Evolutionary conservation across 169 alveolate species (phyloP).

Genomic region (Cryptosporidium tyzzeri): DNA sequence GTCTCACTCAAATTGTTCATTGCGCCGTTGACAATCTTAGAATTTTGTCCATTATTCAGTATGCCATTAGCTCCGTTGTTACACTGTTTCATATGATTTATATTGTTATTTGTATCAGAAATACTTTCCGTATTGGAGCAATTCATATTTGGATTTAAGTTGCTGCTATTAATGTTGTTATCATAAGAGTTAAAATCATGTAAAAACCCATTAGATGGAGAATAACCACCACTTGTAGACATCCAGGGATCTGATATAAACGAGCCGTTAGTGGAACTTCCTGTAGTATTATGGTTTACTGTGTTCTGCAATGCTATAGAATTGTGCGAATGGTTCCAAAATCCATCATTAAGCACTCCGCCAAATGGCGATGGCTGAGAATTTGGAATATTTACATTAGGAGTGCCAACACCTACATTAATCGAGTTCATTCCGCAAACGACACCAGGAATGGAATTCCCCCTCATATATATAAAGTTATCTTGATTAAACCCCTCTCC

Average conservation of each 20-base stretch:
- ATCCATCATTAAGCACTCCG: conserved; percentile 47
- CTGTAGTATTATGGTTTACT: conserved; percentile 24
- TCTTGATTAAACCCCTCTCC: conserved; percentile 70
- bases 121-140: background rate
- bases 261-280: conserved; percentile 67
- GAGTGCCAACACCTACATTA: conserved; percentile 32
- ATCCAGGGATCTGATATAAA: conserved; percentile 76
- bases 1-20: conserved; percentile 5
- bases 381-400: conserved; percentile 1
- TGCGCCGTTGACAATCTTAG: background rate
- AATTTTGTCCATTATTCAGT: conserved; percentile 12
- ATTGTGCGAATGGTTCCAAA: conserved; percentile 65
- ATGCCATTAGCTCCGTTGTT: background rate
- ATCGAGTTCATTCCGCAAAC: conserved; percentile 10
- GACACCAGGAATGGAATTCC: conserved; percentile 48
- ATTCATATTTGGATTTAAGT: conserved; percentile 24
- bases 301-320: conserved; percentile 22
- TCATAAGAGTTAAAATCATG: conserved; percentile 64
- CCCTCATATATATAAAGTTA: conserved; percentile 60
- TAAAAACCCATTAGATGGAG: conserved; percentile 64
- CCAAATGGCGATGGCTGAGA: conserved; percentile 58
- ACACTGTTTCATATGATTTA: conserved; percentile 22
- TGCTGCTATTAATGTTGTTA: conserved; percentile 7
- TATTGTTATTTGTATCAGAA: conserved; percentile 19
- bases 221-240: conserved; percentile 69